phyloP scores from a whole-genome alignment of 345 rosid genomes.

The Moricandia arvensis region DNA sequence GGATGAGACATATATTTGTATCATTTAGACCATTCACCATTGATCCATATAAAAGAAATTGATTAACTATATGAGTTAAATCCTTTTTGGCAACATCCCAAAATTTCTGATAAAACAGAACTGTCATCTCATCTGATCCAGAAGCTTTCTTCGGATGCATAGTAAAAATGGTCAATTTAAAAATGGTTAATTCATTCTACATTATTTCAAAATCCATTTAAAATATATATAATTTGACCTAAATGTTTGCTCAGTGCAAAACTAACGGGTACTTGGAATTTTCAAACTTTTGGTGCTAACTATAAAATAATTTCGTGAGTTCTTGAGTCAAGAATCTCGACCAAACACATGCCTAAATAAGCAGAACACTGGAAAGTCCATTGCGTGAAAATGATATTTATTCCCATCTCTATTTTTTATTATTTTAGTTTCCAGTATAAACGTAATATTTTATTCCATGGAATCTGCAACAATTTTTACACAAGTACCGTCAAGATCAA shows the following conservation, averaged over 20 bases:
- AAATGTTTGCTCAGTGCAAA: background rate
- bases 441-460: conserved; percentile 12
- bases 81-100: no score
- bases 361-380: background rate
- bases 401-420: background rate
- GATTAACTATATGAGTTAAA: no score
- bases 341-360: background rate
- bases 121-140: no score
- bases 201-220: no score
- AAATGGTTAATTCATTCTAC: no score
- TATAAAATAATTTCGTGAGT: background rate
- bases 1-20: no score
- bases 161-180: no score
- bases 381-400: background rate
- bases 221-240: background rate
- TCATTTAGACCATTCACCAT: no score
- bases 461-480: conserved; percentile 24
- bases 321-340: background rate
- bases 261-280: background rate
- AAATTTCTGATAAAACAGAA: no score
- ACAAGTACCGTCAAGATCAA: conserved; percentile 36
- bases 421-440: background rate
- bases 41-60: no score
- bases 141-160: no score
- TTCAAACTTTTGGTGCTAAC: conserved; percentile 5